Percentiles rank a stretch among this genome's conserved stretches.
Conservation (phyloP, 768 basidiomycete species). For the Neoboletus brunneissimus region DNA sequence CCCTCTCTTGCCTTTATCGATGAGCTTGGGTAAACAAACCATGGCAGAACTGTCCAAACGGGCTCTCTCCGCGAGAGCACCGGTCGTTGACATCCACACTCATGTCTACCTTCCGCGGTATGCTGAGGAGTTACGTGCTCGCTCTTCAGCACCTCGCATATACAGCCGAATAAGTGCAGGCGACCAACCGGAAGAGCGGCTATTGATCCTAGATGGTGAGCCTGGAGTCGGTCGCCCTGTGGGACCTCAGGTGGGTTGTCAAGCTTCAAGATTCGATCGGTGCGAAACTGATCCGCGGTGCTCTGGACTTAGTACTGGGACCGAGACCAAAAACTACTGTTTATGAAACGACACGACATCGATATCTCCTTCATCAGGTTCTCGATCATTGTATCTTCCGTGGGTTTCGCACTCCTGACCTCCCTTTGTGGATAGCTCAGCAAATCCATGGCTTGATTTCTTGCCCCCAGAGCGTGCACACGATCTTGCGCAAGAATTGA, state of each 20-base stretch:
- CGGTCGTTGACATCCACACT: constrained; percentile 80
- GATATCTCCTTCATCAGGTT: constrained; percentile 78
- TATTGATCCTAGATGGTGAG: constrained; percentile 77
- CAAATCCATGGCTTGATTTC: constrained; percentile 93
- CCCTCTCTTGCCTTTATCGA: constrained; percentile 26
- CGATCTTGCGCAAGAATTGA: constrained; percentile 65
- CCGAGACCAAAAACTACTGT: constrained; percentile 68
- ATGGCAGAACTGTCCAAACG: constrained; percentile 26
- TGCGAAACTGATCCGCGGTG: constrained; percentile 9
- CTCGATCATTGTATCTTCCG: constrained; percentile 6
- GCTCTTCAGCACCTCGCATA: constrained; percentile 66
- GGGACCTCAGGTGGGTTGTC: constrained; percentile 58
- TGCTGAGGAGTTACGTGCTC: constrained; percentile 61
- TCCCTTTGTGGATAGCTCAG: constrained; percentile 48
- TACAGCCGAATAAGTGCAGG: constrained; percentile 43
- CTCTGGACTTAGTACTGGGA: constrained; percentile 63
- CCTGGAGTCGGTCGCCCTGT: constrained; percentile 78
- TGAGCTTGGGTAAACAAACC: constrained; percentile 24
- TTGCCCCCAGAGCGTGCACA: constrained; percentile 66
- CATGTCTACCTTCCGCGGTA: constrained; percentile 85
- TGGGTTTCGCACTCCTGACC: constrained; percentile 17
- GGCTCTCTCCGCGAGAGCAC: constrained; percentile 21
- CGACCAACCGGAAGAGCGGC: constrained; percentile 57
- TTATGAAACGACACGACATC: constrained; percentile 84
- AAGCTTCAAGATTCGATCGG: neutral